phyloP scores from a whole-genome alignment of 495 filamentous ascomycete species.

The Polyplosphaeria fusca region DNA sequence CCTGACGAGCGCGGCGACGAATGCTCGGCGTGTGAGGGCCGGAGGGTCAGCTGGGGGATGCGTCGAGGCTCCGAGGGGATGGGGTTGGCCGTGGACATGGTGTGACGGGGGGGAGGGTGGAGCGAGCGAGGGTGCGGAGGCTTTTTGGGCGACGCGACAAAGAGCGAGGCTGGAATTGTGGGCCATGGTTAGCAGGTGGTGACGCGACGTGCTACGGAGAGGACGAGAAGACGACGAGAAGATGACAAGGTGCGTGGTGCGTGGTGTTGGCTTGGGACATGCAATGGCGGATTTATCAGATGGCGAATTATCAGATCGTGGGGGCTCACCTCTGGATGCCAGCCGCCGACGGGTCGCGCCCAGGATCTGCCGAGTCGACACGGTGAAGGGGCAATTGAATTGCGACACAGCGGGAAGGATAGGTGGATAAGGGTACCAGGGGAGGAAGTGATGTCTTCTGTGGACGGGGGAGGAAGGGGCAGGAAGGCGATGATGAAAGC shows the following conservation, averaged over 20 bases:
- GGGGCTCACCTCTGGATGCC: slow-evolving; percentile 16
- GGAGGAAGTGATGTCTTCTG: too few relatives aligned
- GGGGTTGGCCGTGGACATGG: slow-evolving; percentile 47
- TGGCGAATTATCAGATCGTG: slow-evolving; percentile 16
- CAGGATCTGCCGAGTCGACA: background rate
- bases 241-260: too few relatives aligned
- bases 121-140: slow-evolving; percentile 4
- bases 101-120: slow-evolving; percentile 1
- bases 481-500: background rate
- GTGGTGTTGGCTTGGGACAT: too few relatives aligned
- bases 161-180: slow-evolving; percentile 9
- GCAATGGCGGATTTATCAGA: background rate
- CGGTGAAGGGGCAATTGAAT: background rate
- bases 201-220: background rate
- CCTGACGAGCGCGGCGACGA: slow-evolving; percentile 44
- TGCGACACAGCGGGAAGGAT: background rate
- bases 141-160: slow-evolving; percentile 19
- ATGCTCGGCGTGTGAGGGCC: slow-evolving; percentile 15
- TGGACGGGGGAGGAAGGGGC: background rate
- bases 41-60: slow-evolving; percentile 42
- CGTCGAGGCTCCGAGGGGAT: slow-evolving; percentile 54
- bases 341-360: background rate
- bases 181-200: slow-evolving; percentile 30
- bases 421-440: background rate
- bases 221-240: too few relatives aligned